phyloP scores from a whole-genome alignment of 2,329 filamentous ascomycete genomes.

The Colletotrichum lentis region DNA sequence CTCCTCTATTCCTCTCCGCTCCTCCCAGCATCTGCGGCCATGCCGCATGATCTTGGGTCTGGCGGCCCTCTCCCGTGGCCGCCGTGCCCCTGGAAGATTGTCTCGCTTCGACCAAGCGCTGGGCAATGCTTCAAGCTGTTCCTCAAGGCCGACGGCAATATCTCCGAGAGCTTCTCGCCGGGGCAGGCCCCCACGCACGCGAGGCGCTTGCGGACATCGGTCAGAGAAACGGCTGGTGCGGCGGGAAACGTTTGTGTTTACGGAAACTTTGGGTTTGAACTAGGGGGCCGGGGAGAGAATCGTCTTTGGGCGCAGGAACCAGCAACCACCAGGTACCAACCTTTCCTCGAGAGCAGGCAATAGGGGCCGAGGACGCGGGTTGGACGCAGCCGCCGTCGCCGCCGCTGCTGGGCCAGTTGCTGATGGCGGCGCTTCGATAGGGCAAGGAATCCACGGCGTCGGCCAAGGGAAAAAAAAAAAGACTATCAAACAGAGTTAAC shows the following conservation, averaged over 20 bases:
- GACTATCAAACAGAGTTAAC: no score
- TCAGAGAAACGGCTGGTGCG: constrained; percentile 16
- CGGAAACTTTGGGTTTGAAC: constrained; percentile 16
- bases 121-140: constrained; percentile 6
- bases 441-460: not conserved
- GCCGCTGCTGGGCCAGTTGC: not conserved
- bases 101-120: constrained; percentile 8
- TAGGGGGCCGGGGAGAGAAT: no score
- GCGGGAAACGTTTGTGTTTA: constrained; percentile 20
- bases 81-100: constrained; percentile 23
- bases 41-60: constrained; percentile 13
- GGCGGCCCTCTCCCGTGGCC: not conserved
- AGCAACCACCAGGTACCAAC: no score
- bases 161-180: not conserved
- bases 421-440: not conserved
- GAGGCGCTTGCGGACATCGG: not conserved
- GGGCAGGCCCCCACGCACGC: not conserved
- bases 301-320: no score
- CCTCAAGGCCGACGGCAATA: not conserved
- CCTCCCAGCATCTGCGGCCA: constrained; percentile 11
- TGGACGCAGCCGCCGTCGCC: no score
- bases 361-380: not conserved
- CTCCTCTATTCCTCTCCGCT: no score
- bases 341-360: not conserved
- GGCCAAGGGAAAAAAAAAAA: not conserved